Conservation (phyloP, 805 yeast genomes). For the Saccharomycopsis capsularis region DNA sequence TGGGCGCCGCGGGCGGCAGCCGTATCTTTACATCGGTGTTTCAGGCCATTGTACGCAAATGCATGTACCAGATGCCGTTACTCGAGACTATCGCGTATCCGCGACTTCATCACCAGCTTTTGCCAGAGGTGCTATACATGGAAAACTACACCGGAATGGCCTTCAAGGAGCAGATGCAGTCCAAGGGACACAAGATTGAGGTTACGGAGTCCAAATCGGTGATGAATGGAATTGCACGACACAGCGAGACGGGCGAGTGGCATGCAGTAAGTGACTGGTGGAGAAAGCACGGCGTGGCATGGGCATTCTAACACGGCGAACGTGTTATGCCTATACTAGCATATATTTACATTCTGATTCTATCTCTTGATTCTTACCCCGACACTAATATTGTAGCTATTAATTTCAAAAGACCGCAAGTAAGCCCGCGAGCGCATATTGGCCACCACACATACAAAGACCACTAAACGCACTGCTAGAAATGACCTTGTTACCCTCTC, state of each 20-base stretch:
- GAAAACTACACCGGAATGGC: constrained; percentile 48
- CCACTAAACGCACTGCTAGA: no score
- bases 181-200: constrained; percentile 44
- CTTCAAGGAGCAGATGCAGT: constrained; percentile 31
- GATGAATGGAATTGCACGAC: constrained; percentile 46
- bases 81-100: constrained; percentile 73
- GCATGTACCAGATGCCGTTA: constrained; percentile 50
- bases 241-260: constrained; percentile 35
- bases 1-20: constrained; percentile 96
- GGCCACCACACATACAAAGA: no score
- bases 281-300: constrained; percentile 76
- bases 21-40: constrained; percentile 76
- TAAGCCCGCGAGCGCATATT: no score
- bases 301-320: no score
- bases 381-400: no score
- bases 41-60: constrained; percentile 66
- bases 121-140: constrained; percentile 61
- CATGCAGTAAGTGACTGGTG: constrained; percentile 86
- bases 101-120: constrained; percentile 79
- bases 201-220: constrained; percentile 43
- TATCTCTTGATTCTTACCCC: no score
- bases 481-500: no score
- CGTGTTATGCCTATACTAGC: no score
- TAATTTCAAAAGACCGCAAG: no score
- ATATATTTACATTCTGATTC: no score